A percentile compares a stretch with the other conserved stretches of the same genome.
Conservation (phyloP, 352 stramenopile genomes). For the Pythium periplocum region DNA sequence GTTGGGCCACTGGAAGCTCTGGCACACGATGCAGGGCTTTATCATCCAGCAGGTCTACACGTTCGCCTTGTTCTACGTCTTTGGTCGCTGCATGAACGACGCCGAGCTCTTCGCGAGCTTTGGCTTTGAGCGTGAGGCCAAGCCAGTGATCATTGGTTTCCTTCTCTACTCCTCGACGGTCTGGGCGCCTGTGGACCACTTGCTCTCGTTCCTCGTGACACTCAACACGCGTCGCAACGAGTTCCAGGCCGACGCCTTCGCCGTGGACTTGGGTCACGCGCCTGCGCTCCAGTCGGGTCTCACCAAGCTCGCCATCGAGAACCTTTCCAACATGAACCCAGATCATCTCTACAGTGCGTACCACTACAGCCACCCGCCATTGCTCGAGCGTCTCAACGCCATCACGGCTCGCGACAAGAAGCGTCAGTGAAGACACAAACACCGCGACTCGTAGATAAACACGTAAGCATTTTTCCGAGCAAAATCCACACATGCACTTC, state of each 20-base stretch:
- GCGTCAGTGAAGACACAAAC: slow-evolving; percentile 26
- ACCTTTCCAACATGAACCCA: slow-evolving; percentile 96
- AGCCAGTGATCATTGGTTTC: slow-evolving; percentile 78
- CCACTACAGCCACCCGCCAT: slow-evolving; percentile 96
- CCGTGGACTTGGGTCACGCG: slow-evolving; percentile 88
- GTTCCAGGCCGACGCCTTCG: slow-evolving; percentile 93
- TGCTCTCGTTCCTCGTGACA: slow-evolving; percentile 70
- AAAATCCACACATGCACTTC: too few species aligned
- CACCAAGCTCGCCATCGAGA: slow-evolving; percentile 97
- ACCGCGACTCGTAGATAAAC: neutral
- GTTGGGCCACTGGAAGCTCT: slow-evolving; percentile 95
- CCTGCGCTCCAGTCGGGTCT: slow-evolving; percentile 91
- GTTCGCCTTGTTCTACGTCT: slow-evolving; percentile 72
- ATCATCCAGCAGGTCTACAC: slow-evolving; percentile 89
- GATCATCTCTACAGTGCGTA: slow-evolving; percentile 94
- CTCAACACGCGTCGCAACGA: slow-evolving; percentile 77
- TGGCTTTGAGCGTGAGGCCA: slow-evolving; percentile 41
- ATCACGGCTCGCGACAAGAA: slow-evolving; percentile 77
- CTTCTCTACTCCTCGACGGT: slow-evolving; percentile 81
- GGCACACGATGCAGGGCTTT: slow-evolving; percentile 93
- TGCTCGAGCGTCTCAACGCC: slow-evolving; percentile 94
- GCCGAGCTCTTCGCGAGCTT: slow-evolving; percentile 63
- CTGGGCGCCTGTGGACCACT: slow-evolving; percentile 77
- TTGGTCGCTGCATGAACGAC: slow-evolving; percentile 78
- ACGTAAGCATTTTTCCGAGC: too few species aligned